Conservation (phyloP, 2,329 filamentous ascomycete species). For the Periconia sp. region DNA sequence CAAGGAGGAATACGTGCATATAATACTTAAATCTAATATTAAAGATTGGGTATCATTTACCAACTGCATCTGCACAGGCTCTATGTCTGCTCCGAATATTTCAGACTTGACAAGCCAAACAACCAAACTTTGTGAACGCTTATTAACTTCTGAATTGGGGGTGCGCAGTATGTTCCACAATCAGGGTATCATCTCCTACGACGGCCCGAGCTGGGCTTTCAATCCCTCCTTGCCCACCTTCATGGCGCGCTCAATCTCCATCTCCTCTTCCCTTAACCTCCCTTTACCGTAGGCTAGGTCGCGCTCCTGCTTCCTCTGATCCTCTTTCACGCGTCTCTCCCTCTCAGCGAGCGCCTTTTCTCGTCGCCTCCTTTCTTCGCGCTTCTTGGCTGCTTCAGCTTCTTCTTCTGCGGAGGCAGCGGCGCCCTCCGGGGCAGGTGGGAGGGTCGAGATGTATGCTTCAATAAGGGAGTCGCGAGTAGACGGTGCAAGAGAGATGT, state of each 20-base stretch:
- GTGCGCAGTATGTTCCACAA: too few species aligned
- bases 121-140: too few species aligned
- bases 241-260: constrained; percentile 72
- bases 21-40: too few species aligned
- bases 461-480: constrained; percentile 70
- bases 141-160: too few species aligned
- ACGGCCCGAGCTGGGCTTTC: constrained; percentile 60
- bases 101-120: too few species aligned
- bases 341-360: constrained; percentile 72
- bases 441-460: constrained; percentile 69
- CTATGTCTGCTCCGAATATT: too few species aligned
- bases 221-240: constrained; percentile 70
- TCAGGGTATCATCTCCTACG: not conserved
- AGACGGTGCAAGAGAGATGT: constrained; percentile 67
- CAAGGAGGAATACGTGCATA: too few species aligned
- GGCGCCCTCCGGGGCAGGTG: constrained; percentile 59
- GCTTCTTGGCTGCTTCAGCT: constrained; percentile 53
- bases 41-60: too few species aligned
- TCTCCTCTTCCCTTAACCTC: constrained; percentile 68
- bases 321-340: constrained; percentile 66
- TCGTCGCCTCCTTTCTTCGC: constrained; percentile 52
- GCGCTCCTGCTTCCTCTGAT: constrained; percentile 65
- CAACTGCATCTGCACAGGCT: too few species aligned
- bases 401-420: constrained; percentile 56
- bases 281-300: constrained; percentile 67